Percentiles rank a stretch among this genome's conserved stretches.
Evolutionary conservation across 768 basidiomycete genomes (phyloP).

Genomic region (Lactarius vividus): DNA sequence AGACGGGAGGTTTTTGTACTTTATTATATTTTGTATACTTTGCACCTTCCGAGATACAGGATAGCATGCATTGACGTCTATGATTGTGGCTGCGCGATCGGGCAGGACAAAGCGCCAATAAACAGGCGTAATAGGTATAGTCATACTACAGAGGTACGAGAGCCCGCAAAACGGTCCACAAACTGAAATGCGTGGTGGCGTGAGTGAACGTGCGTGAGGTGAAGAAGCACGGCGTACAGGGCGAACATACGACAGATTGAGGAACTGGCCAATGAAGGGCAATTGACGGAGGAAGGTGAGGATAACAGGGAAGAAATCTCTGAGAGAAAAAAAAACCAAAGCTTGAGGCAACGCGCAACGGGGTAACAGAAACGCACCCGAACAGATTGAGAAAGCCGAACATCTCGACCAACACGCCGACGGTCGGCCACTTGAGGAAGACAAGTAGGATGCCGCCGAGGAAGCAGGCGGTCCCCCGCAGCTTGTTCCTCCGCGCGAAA

Average conservation of each 20-base stretch:
- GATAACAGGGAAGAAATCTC: conserved; percentile 99
- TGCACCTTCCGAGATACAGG: not conserved
- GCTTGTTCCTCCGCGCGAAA: conserved; percentile 93
- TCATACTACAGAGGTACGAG: conserved; percentile 33
- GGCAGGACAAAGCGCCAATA: not conserved
- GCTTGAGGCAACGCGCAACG: not conserved
- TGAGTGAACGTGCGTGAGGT: not conserved
- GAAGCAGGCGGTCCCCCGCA: conserved; percentile 87
- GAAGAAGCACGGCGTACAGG: conserved; percentile 51
- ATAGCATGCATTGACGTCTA: conserved; percentile 4
- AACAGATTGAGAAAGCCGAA: conserved; percentile 98
- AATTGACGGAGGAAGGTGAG: conserved; percentile 92
- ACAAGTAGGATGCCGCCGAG: conserved; percentile 88
- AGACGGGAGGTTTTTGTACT: not conserved
- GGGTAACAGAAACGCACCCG: conserved; percentile 54
- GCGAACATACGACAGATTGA: conserved; percentile 86
- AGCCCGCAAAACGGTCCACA: conserved; percentile 38
- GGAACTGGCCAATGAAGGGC: conserved; percentile 82
- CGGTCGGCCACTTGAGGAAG: conserved; percentile 92
- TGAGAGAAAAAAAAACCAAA: conserved; percentile 36
- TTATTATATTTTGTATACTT: not conserved
- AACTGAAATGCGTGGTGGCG: conserved; percentile 29
- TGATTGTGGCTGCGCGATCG: not conserved
- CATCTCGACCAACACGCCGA: conserved; percentile 90
- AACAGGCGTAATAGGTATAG: not conserved